Evolutionary conservation across 2,329 filamentous ascomycete species (phyloP).

Genomic region (Sporothrix globosa): DNA sequence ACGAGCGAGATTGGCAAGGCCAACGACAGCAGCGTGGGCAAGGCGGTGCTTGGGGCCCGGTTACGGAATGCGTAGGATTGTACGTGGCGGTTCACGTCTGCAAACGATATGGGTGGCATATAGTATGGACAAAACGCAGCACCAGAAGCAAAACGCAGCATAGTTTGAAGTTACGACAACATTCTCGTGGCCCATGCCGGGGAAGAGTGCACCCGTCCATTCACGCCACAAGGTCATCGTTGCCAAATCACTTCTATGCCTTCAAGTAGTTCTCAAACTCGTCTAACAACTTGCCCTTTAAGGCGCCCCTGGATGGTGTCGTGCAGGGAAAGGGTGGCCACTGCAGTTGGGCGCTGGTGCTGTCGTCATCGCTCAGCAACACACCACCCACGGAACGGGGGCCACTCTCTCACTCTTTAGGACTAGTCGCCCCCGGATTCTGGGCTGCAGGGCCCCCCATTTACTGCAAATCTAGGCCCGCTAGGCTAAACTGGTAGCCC

Average conservation of each 20-base stretch:
- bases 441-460: constrained; percentile 2
- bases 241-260: no score
- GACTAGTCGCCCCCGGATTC: constrained; percentile 15
- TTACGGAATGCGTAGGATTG: constrained; percentile 32
- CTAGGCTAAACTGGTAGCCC: neutral
- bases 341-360: no score
- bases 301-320: no score
- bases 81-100: no score
- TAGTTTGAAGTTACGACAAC: no score
- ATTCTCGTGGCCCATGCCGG: no score
- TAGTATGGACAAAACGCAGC: neutral
- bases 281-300: no score
- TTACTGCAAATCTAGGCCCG: neutral
- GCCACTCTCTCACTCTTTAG: neutral
- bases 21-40: constrained; percentile 68
- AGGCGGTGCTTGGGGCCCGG: constrained; percentile 59
- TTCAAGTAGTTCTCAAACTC: no score
- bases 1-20: constrained; percentile 62
- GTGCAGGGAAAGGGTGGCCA: no score
- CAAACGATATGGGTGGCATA: no score
- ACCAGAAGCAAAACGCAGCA: neutral
- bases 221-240: no score
- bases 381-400: neutral
- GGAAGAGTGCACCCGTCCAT: no score
- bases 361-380: constrained; percentile 20